Conservation (phyloP, 1,284 basidiomycete species). For the Rhodotorula glutinis region DNA sequence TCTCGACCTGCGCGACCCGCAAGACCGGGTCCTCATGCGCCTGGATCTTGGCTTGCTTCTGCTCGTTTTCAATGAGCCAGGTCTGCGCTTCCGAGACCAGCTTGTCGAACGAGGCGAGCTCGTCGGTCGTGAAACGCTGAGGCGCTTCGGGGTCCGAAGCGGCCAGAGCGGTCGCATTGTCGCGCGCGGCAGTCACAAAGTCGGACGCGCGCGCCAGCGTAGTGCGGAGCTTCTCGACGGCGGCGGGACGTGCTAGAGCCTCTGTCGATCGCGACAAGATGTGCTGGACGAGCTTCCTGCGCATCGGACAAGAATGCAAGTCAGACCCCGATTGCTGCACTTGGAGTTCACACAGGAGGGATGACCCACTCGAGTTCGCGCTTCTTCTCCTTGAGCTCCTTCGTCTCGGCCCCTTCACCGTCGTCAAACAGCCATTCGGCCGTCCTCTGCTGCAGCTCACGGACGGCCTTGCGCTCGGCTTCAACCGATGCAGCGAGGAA, state of each 20-base stretch:
- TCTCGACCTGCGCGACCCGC: constrained; percentile 74
- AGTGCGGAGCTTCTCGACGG: constrained; percentile 63
- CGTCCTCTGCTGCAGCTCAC: constrained; percentile 64
- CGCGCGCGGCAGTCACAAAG: constrained; percentile 74
- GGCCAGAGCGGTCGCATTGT: constrained; percentile 55
- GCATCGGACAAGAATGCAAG: not conserved
- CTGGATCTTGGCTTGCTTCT: constrained; percentile 70
- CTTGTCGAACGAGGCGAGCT: constrained; percentile 70
- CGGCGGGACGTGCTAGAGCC: constrained; percentile 66
- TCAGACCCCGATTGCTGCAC: too few relatives aligned
- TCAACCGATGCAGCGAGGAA: constrained; percentile 42
- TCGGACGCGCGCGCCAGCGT: constrained; percentile 58
- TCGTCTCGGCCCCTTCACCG: constrained; percentile 77
- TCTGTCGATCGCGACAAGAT: constrained; percentile 83
- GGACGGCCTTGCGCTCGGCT: constrained; percentile 65
- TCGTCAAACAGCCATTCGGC: constrained; percentile 79
- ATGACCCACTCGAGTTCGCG: constrained; percentile 70
- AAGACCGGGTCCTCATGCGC: constrained; percentile 76
- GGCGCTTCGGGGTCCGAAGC: constrained; percentile 43
- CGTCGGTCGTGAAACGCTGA: constrained; percentile 70
- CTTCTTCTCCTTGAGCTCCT: constrained; percentile 68
- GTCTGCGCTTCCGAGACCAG: constrained; percentile 69
- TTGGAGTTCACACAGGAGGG: too few relatives aligned
- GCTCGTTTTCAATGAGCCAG: constrained; percentile 75
- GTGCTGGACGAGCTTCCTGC: constrained; percentile 72